Evolutionary conservation across 2,329 filamentous ascomycete genomes (phyloP).

Genomic region (Botryosphaeria dothidea): DNA sequence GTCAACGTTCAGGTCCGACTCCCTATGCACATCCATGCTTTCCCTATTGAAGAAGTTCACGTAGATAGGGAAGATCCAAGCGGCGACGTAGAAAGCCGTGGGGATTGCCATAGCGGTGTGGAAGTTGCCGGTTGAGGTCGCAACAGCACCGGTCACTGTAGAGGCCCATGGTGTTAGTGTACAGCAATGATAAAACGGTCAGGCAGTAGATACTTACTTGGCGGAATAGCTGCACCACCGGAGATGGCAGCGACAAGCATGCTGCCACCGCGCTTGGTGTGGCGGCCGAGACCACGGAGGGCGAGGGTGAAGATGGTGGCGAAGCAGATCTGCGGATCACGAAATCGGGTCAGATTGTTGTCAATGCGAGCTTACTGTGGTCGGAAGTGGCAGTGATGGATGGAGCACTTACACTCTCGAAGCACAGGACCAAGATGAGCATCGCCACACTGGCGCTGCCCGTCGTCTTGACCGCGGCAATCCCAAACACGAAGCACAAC

Average conservation of each 20-base stretch:
- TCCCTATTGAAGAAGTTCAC: slow-evolving; percentile 22
- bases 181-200: too few species aligned
- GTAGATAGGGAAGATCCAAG: slow-evolving; percentile 23
- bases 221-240: slow-evolving; percentile 31
- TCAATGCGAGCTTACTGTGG: too few species aligned
- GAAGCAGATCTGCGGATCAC: slow-evolving; percentile 21
- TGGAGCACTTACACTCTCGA: slow-evolving; percentile 21
- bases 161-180: not conserved
- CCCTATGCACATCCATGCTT: slow-evolving; percentile 19
- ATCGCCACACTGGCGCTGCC: slow-evolving; percentile 22
- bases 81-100: slow-evolving; percentile 23
- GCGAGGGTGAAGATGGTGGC: slow-evolving; percentile 30
- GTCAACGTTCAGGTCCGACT: slow-evolving; percentile 18
- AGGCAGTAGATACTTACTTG: slow-evolving; percentile 19
- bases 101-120: slow-evolving; percentile 25
- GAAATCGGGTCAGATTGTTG: not conserved
- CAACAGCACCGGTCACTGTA: slow-evolving; percentile 22
- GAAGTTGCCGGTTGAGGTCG: slow-evolving; percentile 21
- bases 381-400: too few species aligned
- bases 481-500: slow-evolving; percentile 23
- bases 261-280: slow-evolving; percentile 32
- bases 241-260: slow-evolving; percentile 29
- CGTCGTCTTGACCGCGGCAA: slow-evolving; percentile 21
- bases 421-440: slow-evolving; percentile 24
- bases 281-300: slow-evolving; percentile 28